Percentiles rank a stretch among this genome's conserved stretches.
Conservation (phyloP, 108 stramenopile species). For the Hondaea fermentalgiana region DNA sequence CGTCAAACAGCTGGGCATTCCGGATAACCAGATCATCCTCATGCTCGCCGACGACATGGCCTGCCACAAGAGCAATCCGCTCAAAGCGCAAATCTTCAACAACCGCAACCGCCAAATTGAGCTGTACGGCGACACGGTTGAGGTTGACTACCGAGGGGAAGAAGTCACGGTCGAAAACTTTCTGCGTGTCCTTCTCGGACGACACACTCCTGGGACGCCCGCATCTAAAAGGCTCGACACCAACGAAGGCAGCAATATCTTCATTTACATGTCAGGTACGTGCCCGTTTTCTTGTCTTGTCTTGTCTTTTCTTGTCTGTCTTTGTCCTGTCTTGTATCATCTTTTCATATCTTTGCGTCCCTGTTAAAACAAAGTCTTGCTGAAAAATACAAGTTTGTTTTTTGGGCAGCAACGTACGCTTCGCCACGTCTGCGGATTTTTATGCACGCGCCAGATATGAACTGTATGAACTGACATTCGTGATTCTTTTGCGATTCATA, state of each 20-base stretch:
- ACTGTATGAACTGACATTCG: too few relatives aligned
- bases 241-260: conserved; percentile 35
- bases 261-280: conserved; percentile 59
- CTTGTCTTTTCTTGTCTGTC: too few relatives aligned
- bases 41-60: conserved; percentile 79
- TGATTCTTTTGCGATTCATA: too few relatives aligned
- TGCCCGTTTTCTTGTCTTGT: background rate
- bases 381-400: background rate
- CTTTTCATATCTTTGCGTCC: too few relatives aligned
- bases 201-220: conserved; percentile 32
- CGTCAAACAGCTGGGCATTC: conserved; percentile 54
- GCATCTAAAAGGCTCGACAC: conserved; percentile 11
- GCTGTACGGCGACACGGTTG: conserved; percentile 51
- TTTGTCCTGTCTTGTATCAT: too few relatives aligned
- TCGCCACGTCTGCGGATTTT: too few relatives aligned
- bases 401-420: too few relatives aligned
- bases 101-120: conserved; percentile 49
- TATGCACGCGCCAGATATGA: too few relatives aligned
- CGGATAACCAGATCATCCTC: conserved; percentile 71
- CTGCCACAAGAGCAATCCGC: conserved; percentile 49
- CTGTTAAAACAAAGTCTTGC: background rate
- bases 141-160: conserved; percentile 80
- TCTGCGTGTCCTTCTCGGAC: conserved; percentile 58
- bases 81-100: background rate
- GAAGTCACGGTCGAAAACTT: conserved; percentile 90